A percentile compares a stretch with the other conserved stretches of the same genome.
These are phyloP conservation scores for Symbiodinium pilosum DNA, from an alignment of 73 alveolate genomes.

Conservation along the genomic window DNA sequence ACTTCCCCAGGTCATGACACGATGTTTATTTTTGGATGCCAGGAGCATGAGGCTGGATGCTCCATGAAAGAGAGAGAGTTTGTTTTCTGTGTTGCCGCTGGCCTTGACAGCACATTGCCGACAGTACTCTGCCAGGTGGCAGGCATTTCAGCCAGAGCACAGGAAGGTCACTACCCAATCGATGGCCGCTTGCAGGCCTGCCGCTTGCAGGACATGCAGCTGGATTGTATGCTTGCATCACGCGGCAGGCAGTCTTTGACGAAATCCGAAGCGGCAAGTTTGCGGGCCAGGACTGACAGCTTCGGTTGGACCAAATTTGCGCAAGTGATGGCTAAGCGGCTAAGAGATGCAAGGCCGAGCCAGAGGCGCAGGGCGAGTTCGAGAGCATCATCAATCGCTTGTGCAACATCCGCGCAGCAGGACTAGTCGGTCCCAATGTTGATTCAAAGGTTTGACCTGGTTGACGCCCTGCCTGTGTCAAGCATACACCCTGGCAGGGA, in stretches of 20 bases:
- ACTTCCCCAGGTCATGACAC: conserved; percentile 29
- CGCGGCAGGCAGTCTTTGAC: conserved; percentile 80
- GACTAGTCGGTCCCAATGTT: no score
- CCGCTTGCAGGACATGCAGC: neutral
- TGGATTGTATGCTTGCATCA: neutral
- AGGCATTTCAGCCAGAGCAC: conserved; percentile 70
- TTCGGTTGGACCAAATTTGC: no score
- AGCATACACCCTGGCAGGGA: conserved; percentile 17
- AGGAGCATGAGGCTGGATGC: conserved; percentile 47
- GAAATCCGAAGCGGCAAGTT: conserved; percentile 84
- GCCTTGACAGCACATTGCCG: neutral
- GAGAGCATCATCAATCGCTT: conserved; percentile 48
- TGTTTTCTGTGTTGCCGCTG: no score
- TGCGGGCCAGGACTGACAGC: neutral
- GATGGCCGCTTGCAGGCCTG: conserved; percentile 67
- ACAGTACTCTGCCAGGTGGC: conserved; percentile 32
- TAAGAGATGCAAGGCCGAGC: conserved; percentile 94
- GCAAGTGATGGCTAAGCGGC: no score
- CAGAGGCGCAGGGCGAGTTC: conserved; percentile 79
- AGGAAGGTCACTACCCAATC: conserved; percentile 94
- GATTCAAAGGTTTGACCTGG: no score
- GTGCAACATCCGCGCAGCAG: conserved; percentile 91
- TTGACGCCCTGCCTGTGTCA: no score
- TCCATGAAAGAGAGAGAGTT: no score
- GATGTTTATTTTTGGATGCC: conserved; percentile 97